Conservation (phyloP, 2,329 filamentous ascomycete species). For the Epichloe baconii region DNA sequence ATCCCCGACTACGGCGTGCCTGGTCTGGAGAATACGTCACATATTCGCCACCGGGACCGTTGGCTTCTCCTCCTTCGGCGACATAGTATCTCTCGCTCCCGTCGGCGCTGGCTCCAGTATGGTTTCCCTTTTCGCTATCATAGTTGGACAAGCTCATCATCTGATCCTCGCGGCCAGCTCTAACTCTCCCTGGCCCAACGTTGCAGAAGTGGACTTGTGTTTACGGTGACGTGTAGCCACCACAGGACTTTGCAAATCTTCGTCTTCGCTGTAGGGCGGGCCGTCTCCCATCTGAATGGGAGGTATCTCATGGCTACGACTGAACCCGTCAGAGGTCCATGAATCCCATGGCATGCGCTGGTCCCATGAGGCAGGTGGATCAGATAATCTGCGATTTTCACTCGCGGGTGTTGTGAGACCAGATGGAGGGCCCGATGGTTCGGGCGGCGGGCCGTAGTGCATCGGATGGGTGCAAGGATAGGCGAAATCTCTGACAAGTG, state of each 20-base stretch:
- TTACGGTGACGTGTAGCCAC: constrained; percentile 77
- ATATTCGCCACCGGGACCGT: constrained; percentile 67
- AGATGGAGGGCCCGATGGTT: constrained; percentile 56
- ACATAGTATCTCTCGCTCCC: constrained; percentile 65
- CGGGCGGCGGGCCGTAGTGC: constrained; percentile 85
- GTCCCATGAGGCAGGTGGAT: constrained; percentile 67
- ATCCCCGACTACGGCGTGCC: constrained; percentile 40
- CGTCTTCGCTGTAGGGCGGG: constrained; percentile 88
- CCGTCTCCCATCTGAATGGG: constrained; percentile 78
- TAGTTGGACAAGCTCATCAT: constrained; percentile 36
- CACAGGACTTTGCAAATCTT: constrained; percentile 85
- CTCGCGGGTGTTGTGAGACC: constrained; percentile 75
- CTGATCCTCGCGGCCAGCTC: constrained; percentile 31
- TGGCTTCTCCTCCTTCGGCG: constrained; percentile 53
- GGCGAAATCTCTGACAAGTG: constrained; percentile 91
- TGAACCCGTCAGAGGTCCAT: constrained; percentile 40
- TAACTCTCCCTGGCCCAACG: constrained; percentile 29
- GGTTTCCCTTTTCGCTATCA: constrained; percentile 52
- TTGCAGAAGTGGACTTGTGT: constrained; percentile 56
- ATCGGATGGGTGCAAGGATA: constrained; percentile 72
- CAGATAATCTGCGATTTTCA: constrained; percentile 69
- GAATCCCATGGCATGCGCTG: constrained; percentile 47
- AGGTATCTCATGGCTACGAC: constrained; percentile 57
- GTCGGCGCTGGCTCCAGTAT: constrained; percentile 53
- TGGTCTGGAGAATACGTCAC: constrained; percentile 63